Conservation (phyloP, 1,139 yeast species). For the Lodderomyces parapsilosis region DNA sequence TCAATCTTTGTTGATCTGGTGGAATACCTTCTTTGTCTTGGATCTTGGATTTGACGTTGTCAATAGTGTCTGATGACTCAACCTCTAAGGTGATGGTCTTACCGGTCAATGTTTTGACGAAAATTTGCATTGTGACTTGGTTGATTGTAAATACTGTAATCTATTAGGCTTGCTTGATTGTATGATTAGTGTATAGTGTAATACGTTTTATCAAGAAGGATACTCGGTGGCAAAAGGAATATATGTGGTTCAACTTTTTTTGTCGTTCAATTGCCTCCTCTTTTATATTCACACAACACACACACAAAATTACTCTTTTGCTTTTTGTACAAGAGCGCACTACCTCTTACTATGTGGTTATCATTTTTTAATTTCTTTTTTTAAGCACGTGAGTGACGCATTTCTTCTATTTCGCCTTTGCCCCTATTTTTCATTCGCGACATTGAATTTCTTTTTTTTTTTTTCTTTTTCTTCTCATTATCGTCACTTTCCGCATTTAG, state of each 20-base stretch:
- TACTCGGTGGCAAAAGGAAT: neutral
- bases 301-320: too few species aligned
- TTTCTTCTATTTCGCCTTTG: neutral
- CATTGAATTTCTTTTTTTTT: neutral
- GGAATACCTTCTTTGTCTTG: conserved; percentile 56
- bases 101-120: conserved; percentile 97
- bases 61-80: conserved; percentile 71
- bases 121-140: conserved; percentile 71
- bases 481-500: neutral
- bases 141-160: neutral
- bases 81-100: conserved; percentile 73
- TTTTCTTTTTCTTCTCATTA: neutral
- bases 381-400: neutral
- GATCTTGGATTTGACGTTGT: conserved; percentile 50
- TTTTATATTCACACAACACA: neutral
- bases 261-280: neutral
- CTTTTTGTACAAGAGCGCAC: neutral
- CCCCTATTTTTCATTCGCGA: neutral
- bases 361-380: neutral
- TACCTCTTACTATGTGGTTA: neutral
- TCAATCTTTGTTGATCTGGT: conserved; percentile 55
- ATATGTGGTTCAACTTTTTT: too few species aligned
- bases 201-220: too few species aligned
- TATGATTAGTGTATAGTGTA: neutral
- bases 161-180: neutral